Conservation (phyloP, 2,329 filamentous ascomycete genomes). For the Cladophialophora bantiana region DNA sequence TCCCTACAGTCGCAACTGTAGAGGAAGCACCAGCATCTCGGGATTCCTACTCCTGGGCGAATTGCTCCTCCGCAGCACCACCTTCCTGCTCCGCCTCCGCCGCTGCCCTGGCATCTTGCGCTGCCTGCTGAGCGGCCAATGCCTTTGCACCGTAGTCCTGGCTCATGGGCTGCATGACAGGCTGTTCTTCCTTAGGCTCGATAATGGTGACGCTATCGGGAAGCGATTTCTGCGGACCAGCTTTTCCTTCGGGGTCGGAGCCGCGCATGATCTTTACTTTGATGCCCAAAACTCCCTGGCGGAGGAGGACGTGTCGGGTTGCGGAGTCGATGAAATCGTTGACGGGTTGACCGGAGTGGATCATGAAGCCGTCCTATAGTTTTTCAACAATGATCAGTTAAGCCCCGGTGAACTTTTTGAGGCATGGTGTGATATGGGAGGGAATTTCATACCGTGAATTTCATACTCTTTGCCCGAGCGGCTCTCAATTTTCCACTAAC, state of each 20-base stretch:
- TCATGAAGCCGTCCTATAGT: slow-evolving; percentile 93
- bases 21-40: slow-evolving; percentile 15
- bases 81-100: slow-evolving; percentile 43
- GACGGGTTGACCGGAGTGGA: slow-evolving; percentile 99
- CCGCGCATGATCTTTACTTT: slow-evolving; percentile 99
- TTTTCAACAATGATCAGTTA: slow-evolving; percentile 15
- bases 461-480: slow-evolving; percentile 99
- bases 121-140: slow-evolving; percentile 64
- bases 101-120: slow-evolving; percentile 64
- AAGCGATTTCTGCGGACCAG: slow-evolving; percentile 94
- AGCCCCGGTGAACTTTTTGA: neutral
- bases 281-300: slow-evolving; percentile 99
- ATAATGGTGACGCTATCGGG: slow-evolving; percentile 99
- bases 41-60: slow-evolving; percentile 54
- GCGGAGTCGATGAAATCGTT: slow-evolving; percentile 99
- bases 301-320: slow-evolving; percentile 98
- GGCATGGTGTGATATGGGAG: neutral
- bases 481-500: slow-evolving; percentile 99
- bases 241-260: slow-evolving; percentile 98
- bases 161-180: slow-evolving; percentile 91
- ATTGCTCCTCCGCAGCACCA: slow-evolving; percentile 49
- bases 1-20: slow-evolving; percentile 11
- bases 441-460: slow-evolving; percentile 83
- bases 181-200: slow-evolving; percentile 99
- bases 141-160: slow-evolving; percentile 99